phyloP scores from a whole-genome alignment of 2,329 filamentous ascomycete species.

The Microcyclosporella mali region DNA sequence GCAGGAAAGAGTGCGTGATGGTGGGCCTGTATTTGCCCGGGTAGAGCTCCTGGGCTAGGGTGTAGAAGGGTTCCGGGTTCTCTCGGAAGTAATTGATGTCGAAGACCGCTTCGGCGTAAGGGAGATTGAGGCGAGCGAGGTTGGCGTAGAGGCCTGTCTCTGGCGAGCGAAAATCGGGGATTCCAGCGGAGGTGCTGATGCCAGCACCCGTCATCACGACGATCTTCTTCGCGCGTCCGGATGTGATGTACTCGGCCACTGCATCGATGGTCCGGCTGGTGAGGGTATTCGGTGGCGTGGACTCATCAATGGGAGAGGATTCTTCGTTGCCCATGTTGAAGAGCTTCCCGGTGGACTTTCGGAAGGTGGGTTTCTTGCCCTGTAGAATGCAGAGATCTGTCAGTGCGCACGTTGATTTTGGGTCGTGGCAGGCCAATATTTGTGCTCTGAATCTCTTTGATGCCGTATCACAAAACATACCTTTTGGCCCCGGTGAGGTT shows the following conservation, averaged over 20 bases:
- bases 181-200: constrained; percentile 66
- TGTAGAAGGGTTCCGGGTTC: constrained; percentile 85
- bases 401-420: too few species aligned
- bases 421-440: too few species aligned
- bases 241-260: constrained; percentile 73
- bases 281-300: constrained; percentile 59
- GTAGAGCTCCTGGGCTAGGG: constrained; percentile 84
- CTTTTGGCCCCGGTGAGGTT: constrained; percentile 36
- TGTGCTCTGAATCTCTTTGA: too few species aligned
- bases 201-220: constrained; percentile 89
- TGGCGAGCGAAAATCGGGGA: constrained; percentile 92
- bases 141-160: constrained; percentile 93
- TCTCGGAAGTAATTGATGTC: constrained; percentile 82
- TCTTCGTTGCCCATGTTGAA: constrained; percentile 80
- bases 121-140: constrained; percentile 75
- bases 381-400: too few species aligned
- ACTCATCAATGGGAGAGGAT: constrained; percentile 60
- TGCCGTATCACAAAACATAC: not conserved
- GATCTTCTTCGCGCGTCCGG: constrained; percentile 61
- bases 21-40: constrained; percentile 86
- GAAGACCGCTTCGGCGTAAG: constrained; percentile 88
- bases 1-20: constrained; percentile 82
- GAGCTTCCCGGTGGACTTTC: constrained; percentile 21
- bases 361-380: constrained; percentile 1
- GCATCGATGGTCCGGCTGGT: constrained; percentile 62